Conservation (phyloP, 352 stramenopile species). For the Globisporangium megalacanthum region DNA sequence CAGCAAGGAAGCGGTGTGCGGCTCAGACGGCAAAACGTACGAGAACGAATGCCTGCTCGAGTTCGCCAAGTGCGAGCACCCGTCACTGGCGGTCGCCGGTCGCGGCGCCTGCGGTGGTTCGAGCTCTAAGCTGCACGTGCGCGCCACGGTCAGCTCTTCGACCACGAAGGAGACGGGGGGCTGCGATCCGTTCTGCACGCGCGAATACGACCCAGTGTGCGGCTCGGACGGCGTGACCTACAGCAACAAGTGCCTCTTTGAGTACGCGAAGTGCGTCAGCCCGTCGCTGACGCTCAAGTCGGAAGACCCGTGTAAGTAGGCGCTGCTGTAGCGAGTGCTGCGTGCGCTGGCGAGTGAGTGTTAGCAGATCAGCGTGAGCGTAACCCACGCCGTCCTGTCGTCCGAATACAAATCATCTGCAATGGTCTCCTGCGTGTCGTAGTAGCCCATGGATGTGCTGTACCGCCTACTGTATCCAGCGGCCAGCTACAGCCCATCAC, state of each 20-base stretch:
- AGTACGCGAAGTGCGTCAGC: slow-evolving; percentile 13
- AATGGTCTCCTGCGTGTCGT: no score
- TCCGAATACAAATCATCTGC: background rate
- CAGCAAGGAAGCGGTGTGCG: slow-evolving; percentile 12
- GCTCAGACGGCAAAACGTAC: slow-evolving; percentile 14
- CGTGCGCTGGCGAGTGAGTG: background rate
- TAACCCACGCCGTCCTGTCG: background rate
- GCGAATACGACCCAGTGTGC: slow-evolving; percentile 12
- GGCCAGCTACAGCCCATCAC: no score
- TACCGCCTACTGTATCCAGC: no score
- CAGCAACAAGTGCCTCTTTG: slow-evolving; percentile 17
- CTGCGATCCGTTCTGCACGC: slow-evolving; percentile 11
- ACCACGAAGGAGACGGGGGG: background rate
- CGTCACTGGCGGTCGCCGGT: slow-evolving; percentile 1
- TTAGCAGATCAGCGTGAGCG: background rate
- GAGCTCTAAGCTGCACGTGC: slow-evolving; percentile 4
- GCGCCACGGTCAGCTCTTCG: slow-evolving; percentile 6
- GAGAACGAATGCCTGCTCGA: slow-evolving; percentile 15
- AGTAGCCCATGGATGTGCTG: no score
- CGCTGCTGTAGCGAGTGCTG: background rate
- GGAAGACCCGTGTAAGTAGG: slow-evolving; percentile 5
- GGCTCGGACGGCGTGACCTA: slow-evolving; percentile 15
- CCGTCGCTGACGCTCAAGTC: slow-evolving; percentile 3
- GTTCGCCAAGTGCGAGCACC: slow-evolving; percentile 15
- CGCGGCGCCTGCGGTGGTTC: slow-evolving; percentile 2